Base-by-base conservation (phyloP, 2,329 filamentous ascomycete species). In the Plectosphaerella cucumerina region DNA sequence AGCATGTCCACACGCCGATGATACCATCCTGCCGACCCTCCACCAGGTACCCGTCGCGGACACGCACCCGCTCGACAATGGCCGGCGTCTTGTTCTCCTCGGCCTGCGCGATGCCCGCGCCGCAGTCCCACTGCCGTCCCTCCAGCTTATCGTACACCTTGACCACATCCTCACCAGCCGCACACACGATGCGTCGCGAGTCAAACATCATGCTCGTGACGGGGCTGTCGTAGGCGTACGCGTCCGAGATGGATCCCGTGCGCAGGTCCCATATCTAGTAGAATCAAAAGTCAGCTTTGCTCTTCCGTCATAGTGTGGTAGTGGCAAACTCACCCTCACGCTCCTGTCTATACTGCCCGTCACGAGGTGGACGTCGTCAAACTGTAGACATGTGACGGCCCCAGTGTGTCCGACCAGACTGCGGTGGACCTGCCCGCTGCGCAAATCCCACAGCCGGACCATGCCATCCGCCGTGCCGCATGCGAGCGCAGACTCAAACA, bases 111-210 rank as follows among this genome's bases (percentile, higher is more conserved):
- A 88, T 83, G 34, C 92, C 93, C 3, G 90, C 86, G 49, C 94
- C 94, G 69, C 92, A 97, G 68, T 96, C 90, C 94, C 94, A 99
- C 69, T 97, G 94, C 54, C 90, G 78, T 39, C 91, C 91, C 65
- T 99, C 94, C 3, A 90, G 86, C 78, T 97, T 97, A 73, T 99
- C 94, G 72, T 97, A 99, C 53, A 99, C 88, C 73, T 99, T 99
- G 60, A 94, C 92, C 21, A 97, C 90, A 62, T 91, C 86, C 69
- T 97, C 94, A 41, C 92, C 89, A 0, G 91, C 91, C 3, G 94
- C 93, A 48, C 88, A 84, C 33, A 94, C 91, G 59, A 99, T 99
- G 47, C 92, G 84, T 48, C 92, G 85, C 14, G 83, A 74, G 69
- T 99, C 94, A 66, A 99, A 99, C 86, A 95, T 96, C 91, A 97